phyloP scores from a whole-genome alignment of 164 flowering plant species.

The Hamamelis virginiana region DNA sequence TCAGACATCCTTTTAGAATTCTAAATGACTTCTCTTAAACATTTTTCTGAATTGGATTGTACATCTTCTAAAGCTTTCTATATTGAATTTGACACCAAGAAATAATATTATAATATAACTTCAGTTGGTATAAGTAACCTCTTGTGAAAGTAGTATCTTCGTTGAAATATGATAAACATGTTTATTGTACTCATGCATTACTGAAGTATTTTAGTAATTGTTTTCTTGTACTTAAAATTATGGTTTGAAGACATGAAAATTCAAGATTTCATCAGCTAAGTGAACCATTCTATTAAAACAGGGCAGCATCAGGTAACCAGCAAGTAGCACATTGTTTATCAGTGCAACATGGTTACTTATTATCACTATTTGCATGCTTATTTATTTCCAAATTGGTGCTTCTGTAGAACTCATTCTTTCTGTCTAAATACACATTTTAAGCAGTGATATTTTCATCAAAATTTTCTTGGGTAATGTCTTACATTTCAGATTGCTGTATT shows the following conservation, averaged over 20 bases:
- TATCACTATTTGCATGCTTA: neutral
- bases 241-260: no score
- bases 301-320: neutral
- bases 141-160: no score
- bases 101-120: no score
- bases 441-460: neutral
- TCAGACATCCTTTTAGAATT: conserved; percentile 1
- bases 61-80: no score
- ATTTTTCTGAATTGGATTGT: neutral
- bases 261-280: no score
- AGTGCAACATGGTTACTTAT: neutral
- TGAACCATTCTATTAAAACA: neutral
- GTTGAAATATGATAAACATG: no score
- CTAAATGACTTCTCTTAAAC: neutral
- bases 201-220: no score
- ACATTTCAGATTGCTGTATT: neutral
- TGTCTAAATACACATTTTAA: neutral
- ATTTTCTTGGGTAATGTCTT: neutral
- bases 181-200: no score
- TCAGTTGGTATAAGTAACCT: no score
- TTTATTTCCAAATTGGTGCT: neutral
- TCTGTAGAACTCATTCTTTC: neutral
- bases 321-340: neutral
- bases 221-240: no score
- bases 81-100: no score